These are phyloP conservation scores for Trichoderma citrinoviride DNA, from an alignment of 2,329 filamentous ascomycete genomes.

Conservation along the genomic window DNA sequence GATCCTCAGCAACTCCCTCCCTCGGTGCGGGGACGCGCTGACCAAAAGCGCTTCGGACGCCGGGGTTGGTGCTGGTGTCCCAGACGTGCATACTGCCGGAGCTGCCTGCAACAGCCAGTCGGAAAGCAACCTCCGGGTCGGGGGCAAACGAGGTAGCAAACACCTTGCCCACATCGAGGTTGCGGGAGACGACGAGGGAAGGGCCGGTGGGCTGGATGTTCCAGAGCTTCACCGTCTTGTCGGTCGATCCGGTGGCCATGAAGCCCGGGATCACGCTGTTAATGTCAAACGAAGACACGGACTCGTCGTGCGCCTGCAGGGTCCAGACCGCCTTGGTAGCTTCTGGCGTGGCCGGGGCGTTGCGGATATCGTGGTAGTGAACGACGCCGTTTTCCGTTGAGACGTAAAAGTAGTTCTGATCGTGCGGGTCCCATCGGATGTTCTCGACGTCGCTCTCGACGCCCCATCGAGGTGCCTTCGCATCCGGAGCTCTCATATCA, in stretches of 20 bases:
- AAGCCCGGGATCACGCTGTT: constrained; percentile 88
- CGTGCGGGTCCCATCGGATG: constrained; percentile 88
- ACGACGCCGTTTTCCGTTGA: constrained; percentile 89
- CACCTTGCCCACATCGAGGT: constrained; percentile 90
- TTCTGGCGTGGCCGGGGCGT: constrained; percentile 67
- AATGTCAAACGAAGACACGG: constrained; percentile 87
- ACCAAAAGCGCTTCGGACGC: constrained; percentile 81
- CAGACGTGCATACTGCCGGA: constrained; percentile 91
- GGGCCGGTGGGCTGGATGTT: constrained; percentile 80
- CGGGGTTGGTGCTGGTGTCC: constrained; percentile 92
- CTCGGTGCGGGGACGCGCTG: constrained; percentile 56
- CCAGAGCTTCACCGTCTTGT: constrained; percentile 97
- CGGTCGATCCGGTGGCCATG: constrained; percentile 88
- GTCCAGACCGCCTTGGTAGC: constrained; percentile 87
- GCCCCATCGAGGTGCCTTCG: constrained; percentile 79
- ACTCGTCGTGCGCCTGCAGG: constrained; percentile 91
- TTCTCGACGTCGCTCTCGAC: constrained; percentile 95
- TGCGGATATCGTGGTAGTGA: constrained; percentile 86
- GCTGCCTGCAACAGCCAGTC: constrained; percentile 89
- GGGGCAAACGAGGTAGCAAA: constrained; percentile 90
- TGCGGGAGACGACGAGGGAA: constrained; percentile 85
- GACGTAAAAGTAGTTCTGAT: constrained; percentile 90
- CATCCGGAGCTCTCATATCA: constrained; percentile 91
- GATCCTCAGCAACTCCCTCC: constrained; percentile 63
- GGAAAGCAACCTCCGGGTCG: constrained; percentile 85